Percentiles rank a stretch among this genome's conserved stretches.
These are phyloP conservation scores for Strobilomyces echinocephalus DNA, from an alignment of 768 basidiomycete species.

Conservation along the genomic window DNA sequence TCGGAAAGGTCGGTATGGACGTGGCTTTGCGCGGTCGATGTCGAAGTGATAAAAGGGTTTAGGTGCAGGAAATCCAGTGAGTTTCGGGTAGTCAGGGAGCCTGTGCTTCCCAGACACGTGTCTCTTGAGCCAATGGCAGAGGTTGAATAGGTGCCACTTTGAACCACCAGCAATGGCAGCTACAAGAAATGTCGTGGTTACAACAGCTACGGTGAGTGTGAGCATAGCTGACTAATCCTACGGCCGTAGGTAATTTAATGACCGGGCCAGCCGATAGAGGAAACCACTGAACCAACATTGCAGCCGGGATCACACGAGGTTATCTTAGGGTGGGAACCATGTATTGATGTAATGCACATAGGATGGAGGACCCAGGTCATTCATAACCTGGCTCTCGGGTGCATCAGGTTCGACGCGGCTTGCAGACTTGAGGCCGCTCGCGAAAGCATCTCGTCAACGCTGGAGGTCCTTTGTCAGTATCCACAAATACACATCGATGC, in stretches of 20 bases:
- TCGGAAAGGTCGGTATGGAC: slow-evolving; percentile 53
- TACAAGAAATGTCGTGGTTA: slow-evolving; percentile 1
- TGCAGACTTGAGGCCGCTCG: slow-evolving; percentile 61
- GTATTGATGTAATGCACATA: background rate
- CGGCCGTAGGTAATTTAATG: too few relatives aligned
- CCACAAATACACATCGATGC: background rate
- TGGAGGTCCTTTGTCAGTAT: slow-evolving; percentile 25
- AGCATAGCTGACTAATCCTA: too few relatives aligned
- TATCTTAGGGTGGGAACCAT: background rate
- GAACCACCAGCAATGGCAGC: background rate
- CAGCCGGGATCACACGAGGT: too few relatives aligned
- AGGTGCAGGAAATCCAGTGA: slow-evolving; percentile 43
- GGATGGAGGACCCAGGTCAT: background rate
- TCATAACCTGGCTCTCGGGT: slow-evolving; percentile 47
- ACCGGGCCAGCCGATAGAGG: too few relatives aligned
- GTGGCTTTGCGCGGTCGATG: slow-evolving; percentile 38
- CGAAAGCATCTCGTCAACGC: slow-evolving; percentile 76
- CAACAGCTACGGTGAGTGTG: background rate
- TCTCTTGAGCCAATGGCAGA: slow-evolving; percentile 8
- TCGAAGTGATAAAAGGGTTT: slow-evolving; percentile 40
- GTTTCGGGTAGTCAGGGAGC: slow-evolving; percentile 37
- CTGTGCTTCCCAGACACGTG: slow-evolving; percentile 2
- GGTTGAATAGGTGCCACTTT: background rate
- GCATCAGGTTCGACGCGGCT: slow-evolving; percentile 38
- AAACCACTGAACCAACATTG: too few relatives aligned